Conservation (phyloP, 768 basidiomycete genomes). For the Boletus bicolor region DNA sequence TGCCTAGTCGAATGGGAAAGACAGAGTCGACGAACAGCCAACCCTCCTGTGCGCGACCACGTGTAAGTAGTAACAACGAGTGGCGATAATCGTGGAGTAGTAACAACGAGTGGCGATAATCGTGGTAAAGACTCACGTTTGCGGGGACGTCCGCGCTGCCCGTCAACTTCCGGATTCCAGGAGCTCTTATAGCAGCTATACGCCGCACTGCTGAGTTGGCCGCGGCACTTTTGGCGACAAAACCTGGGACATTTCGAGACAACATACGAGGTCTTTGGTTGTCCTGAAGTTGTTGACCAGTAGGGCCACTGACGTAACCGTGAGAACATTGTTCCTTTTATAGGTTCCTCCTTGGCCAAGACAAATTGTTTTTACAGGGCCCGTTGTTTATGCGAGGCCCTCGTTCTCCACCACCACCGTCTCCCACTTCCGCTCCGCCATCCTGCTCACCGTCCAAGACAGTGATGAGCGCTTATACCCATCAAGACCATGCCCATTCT, state of each 20-base stretch:
- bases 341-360: not conserved
- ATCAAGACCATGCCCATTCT: conserved; percentile 29
- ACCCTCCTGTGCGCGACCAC: conserved; percentile 37
- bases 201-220: conserved; percentile 2
- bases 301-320: not conserved
- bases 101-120: conserved; percentile 10
- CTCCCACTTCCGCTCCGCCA: conserved; percentile 16
- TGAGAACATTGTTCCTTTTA: conserved; percentile 16
- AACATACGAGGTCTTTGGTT: conserved; percentile 11
- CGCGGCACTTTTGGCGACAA: not conserved
- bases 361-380: conserved; percentile 23
- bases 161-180: conserved; percentile 7
- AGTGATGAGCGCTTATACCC: conserved; percentile 32
- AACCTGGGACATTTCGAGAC: conserved; percentile 9
- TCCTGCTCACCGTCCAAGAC: conserved; percentile 16
- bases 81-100: conserved; percentile 8
- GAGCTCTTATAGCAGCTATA: not conserved
- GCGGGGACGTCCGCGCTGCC: conserved; percentile 1
- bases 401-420: conserved; percentile 24
- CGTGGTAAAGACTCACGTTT: conserved; percentile 17
- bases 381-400: conserved; percentile 10
- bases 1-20: conserved; percentile 68
- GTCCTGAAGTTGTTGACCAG: not conserved
- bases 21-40: conserved; percentile 77
- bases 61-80: conserved; percentile 6